Percentiles rank a stretch among this genome's conserved stretches.
Conservation (phyloP, 2,329 filamentous ascomycete genomes). For the Lasiodiplodia gonubiensis region DNA sequence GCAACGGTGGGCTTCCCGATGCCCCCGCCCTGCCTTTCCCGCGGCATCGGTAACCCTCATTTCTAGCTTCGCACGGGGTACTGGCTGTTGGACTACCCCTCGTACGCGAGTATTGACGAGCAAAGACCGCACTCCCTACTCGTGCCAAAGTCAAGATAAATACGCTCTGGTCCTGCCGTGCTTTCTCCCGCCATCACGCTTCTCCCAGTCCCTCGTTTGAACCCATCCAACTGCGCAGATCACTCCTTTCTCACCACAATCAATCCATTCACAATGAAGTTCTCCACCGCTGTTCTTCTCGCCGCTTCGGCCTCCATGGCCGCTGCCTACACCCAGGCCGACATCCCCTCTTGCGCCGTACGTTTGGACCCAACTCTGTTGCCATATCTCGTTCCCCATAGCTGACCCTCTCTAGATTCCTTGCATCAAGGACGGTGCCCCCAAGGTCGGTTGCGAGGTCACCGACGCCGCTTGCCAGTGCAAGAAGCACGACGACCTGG, state of each 20-base stretch:
- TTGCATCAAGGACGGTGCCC: constrained; percentile 57
- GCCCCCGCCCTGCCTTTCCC: constrained; percentile 7
- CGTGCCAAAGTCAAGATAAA: not conserved
- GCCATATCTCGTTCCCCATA: too few relatives aligned
- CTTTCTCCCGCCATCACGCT: not conserved
- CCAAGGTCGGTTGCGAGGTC: constrained; percentile 53
- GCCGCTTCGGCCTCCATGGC: constrained; percentile 26
- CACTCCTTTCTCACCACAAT: not conserved
- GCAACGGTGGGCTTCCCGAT: not conserved
- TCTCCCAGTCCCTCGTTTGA: constrained; percentile 16
- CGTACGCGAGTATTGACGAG: constrained; percentile 5
- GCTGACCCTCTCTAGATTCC: constrained; percentile 42
- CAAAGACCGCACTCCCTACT: constrained; percentile 14
- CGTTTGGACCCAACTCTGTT: constrained; percentile 25
- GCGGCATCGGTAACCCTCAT: constrained; percentile 16
- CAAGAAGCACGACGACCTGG: constrained; percentile 49
- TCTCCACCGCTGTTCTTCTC: constrained; percentile 15
- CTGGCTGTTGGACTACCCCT: constrained; percentile 1
- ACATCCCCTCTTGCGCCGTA: constrained; percentile 45
- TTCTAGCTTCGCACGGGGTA: constrained; percentile 6
- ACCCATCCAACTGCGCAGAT: not conserved
- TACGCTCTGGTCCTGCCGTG: not conserved
- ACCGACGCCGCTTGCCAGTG: constrained; percentile 60
- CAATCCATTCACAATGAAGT: constrained; percentile 17
- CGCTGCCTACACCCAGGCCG: constrained; percentile 27